Percentiles rank a stretch among this genome's conserved stretches.
phyloP scores from a whole-genome alignment of 352 stramenopile species.

The Pythium chondricola region DNA sequence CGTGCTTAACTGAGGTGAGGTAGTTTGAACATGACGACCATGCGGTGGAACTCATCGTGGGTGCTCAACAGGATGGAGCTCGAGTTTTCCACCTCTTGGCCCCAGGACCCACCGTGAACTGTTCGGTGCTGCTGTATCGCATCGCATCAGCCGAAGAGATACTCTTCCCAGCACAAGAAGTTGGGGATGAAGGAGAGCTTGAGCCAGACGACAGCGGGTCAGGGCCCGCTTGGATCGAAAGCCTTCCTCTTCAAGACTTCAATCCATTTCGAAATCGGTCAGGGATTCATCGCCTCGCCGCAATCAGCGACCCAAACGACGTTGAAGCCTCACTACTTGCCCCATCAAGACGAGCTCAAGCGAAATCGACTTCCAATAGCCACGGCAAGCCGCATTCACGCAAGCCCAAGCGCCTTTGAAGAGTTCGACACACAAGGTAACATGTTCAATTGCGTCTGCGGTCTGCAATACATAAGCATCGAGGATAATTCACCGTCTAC shows the following conservation, averaged over 20 bases:
- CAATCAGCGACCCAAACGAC: no score
- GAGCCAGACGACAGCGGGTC: not conserved
- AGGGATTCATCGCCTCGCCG: no score
- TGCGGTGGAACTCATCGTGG: no score
- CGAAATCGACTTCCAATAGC: slow-evolving; percentile 11
- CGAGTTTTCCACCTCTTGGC: slow-evolving; percentile 18
- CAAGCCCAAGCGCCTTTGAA: no score
- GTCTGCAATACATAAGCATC: no score
- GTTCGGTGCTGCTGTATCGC: slow-evolving; percentile 24
- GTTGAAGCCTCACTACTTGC: no score
- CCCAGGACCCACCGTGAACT: not conserved
- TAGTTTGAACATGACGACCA: not conserved
- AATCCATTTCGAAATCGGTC: slow-evolving; percentile 31
- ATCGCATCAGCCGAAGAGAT: slow-evolving; percentile 32
- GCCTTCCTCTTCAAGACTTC: slow-evolving; percentile 20
- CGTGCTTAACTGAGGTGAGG: slow-evolving; percentile 5
- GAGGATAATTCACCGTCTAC: no score
- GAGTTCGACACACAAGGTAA: no score
- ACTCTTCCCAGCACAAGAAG: slow-evolving; percentile 11
- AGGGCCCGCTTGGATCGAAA: not conserved
- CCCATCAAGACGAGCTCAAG: not conserved
- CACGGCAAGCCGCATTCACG: no score
- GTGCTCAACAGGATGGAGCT: slow-evolving; percentile 1
- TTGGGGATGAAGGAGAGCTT: no score
- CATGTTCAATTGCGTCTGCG: no score